Percentiles rank a stretch among this genome's conserved stretches.
phyloP scores from a whole-genome alignment of 139 green algal genomes.

The Closterium sp. region DNA sequence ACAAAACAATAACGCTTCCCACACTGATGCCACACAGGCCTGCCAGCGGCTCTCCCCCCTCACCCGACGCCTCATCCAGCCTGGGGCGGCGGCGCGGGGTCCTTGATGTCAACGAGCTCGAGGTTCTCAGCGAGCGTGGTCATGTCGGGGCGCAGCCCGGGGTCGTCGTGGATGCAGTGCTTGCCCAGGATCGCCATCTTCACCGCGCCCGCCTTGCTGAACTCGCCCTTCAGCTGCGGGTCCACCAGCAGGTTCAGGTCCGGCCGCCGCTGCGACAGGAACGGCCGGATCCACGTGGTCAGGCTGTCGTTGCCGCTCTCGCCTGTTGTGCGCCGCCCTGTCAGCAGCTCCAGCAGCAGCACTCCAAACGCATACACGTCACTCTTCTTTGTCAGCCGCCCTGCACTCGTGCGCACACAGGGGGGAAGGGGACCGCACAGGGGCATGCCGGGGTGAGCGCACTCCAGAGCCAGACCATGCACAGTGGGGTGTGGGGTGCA shows the following conservation, averaged over 20 bases:
- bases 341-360: slow-evolving; percentile 28
- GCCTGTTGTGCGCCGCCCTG: background rate
- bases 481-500: background rate
- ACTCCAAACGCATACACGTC: slow-evolving; percentile 20
- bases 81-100: background rate
- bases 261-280: slow-evolving; percentile 3
- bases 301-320: slow-evolving; percentile 17
- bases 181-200: slow-evolving; percentile 34
- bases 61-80: background rate
- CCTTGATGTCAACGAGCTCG: slow-evolving; percentile 16
- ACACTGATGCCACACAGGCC: background rate
- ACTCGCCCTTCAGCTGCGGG: slow-evolving; percentile 7
- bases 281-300: slow-evolving; percentile 13
- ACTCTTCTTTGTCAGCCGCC: slow-evolving; percentile 15
- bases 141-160: slow-evolving; percentile 13
- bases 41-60: background rate
- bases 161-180: slow-evolving; percentile 31
- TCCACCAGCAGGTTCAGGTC: slow-evolving; percentile 22
- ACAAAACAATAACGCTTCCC: background rate
- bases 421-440: background rate
- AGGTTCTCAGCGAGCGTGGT: slow-evolving; percentile 18
- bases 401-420: background rate
- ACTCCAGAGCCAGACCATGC: background rate
- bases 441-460: background rate
- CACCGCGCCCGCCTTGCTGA: slow-evolving; percentile 11